Base-by-base conservation (phyloP, 768 basidiomycete species). In the Candolleomyces aberdarensis region DNA sequence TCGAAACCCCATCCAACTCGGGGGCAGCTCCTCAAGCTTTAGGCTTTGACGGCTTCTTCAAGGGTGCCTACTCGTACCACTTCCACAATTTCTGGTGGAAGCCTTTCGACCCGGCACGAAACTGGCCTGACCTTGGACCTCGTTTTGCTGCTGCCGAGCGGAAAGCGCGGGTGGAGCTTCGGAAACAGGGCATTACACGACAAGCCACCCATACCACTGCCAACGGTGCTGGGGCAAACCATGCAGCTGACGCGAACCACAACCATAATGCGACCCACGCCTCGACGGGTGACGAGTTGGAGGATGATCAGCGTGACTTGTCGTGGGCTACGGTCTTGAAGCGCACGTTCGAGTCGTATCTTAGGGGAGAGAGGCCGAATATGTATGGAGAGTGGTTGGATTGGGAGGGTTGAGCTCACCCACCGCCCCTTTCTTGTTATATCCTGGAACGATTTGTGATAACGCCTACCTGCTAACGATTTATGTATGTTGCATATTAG, bases 31-130 rank as follows among this genome's bases (percentile, higher is more conserved):
- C 96, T 5, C 86, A 90, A 66, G 91, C 90, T 14, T 77, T 94
- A 15, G 97, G 97, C 9, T 92, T 98, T 65, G 89, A 94, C 65
- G 95, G 94, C 10, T 99, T 98, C 81, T 99, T 96, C 83, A 86
- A 85, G 61, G 97, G 96, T 6, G 92, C 96, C 5, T 98, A 87
- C 71, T 95, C 92, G 1, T 98, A 98, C 72, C 95, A 98, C 73
- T 98, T 91, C 76, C 96, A 98, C 71, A 96, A 95, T 71, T 92
- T 85, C 75, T 95, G 94, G 94, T 91, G 96, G 96, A 88, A 90
- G 64, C 92, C 96, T 5, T 97, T 98, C 66, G 96, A 99, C 73
- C 83, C 91, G 0, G 75, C 85, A 8, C 87, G 96, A n/a, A 96
- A 98, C 71, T 98, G 88, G 86, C 96, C 96, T 2, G 96, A 98